Evolutionary conservation across 371 early-diverging fungal species (phyloP).

Genomic region (Lichtheimia hyalospora): DNA sequence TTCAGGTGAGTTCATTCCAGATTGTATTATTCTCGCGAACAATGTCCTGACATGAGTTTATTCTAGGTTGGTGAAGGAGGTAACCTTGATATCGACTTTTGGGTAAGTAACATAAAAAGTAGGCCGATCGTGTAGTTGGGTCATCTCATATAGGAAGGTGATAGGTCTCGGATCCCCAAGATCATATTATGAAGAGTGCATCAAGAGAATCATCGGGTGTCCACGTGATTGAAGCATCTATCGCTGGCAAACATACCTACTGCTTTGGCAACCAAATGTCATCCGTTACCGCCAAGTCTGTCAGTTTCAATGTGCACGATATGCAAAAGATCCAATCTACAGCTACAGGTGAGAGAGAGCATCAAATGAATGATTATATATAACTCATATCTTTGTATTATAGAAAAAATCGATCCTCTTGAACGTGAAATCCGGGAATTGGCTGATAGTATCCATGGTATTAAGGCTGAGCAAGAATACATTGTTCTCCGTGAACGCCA

Average conservation of each 20-base stretch:
- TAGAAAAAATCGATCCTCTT: constrained; percentile 61
- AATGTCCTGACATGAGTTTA: background rate
- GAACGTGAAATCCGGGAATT: constrained; percentile 68
- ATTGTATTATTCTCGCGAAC: background rate
- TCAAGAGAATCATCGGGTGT: constrained; percentile 50
- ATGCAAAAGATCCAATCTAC: constrained; percentile 23
- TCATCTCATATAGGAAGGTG: too few relatives aligned
- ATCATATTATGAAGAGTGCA: constrained; percentile 44
- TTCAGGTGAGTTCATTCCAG: constrained; percentile 41
- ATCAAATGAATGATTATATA: background rate
- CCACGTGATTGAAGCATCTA: constrained; percentile 54
- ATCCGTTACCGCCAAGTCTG: constrained; percentile 49
- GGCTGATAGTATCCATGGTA: constrained; percentile 61
- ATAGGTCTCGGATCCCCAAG: constrained; percentile 60
- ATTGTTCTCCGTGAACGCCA: constrained; percentile 67
- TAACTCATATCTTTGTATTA: too few relatives aligned
- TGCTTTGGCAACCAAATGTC: constrained; percentile 75
- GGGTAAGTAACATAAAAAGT: constrained; percentile 46
- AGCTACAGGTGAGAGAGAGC: constrained; percentile 21
- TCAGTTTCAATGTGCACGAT: constrained; percentile 54
- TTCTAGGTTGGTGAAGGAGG: constrained; percentile 68
- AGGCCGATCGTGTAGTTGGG: too few relatives aligned
- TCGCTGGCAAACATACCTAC: constrained; percentile 64
- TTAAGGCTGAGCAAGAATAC: constrained; percentile 77
- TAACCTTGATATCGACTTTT: constrained; percentile 70